These are phyloP conservation scores for Clonostachys rhizophaga DNA, from an alignment of 2,329 filamentous ascomycete species.

Conservation along the genomic window DNA sequence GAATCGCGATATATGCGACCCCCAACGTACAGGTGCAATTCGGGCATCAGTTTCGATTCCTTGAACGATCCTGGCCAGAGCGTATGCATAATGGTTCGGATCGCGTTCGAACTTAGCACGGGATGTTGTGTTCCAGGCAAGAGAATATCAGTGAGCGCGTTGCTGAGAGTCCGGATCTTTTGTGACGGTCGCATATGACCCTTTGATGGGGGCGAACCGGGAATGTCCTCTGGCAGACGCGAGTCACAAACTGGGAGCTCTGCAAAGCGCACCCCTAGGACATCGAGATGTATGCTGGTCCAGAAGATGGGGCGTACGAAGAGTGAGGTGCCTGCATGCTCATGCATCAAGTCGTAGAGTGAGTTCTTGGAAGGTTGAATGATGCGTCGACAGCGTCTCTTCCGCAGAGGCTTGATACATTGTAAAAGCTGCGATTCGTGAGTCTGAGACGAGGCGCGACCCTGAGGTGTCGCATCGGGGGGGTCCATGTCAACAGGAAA, in stretches of 20 bases:
- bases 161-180: constrained; percentile 34
- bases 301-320: constrained; percentile 50
- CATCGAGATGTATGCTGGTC: constrained; percentile 44
- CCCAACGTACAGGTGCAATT: constrained; percentile 47
- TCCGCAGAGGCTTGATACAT: constrained; percentile 11
- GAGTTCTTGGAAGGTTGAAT: constrained; percentile 40
- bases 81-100: constrained; percentile 36
- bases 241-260: constrained; percentile 33
- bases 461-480: not conserved
- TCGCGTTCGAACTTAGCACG: constrained; percentile 28
- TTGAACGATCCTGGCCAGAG: constrained; percentile 34
- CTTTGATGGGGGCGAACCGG: constrained; percentile 25
- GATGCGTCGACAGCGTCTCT: constrained; percentile 15
- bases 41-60: constrained; percentile 20
- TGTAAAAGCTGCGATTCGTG: constrained; percentile 11
- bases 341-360: constrained; percentile 45
- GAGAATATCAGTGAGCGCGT: constrained; percentile 37
- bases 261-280: constrained; percentile 42
- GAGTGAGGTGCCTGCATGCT: constrained; percentile 39
- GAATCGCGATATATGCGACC: constrained; percentile 34
- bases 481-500: not conserved
- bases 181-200: constrained; percentile 30
- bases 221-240: constrained; percentile 27
- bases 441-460: not conserved
- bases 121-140: constrained; percentile 21